Base-by-base conservation (phyloP, 2,329 filamentous ascomycete genomes). In the Beauveria brongniartii region DNA sequence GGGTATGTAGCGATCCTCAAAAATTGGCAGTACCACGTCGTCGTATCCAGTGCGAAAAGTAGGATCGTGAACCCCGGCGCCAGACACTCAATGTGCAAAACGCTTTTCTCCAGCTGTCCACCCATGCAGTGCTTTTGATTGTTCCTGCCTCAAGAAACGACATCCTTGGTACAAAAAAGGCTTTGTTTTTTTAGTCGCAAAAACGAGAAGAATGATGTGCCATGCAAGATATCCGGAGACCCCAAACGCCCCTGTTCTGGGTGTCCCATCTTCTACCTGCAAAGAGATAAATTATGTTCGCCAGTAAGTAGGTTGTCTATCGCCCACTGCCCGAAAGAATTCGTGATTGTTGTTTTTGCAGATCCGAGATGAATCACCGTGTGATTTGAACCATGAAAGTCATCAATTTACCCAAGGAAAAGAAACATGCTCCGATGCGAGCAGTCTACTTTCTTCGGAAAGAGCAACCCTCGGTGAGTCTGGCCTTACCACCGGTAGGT, bases 401-500 rank as follows among this genome's bases (percentile, higher is more conserved):
- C 78, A 75, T 78, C 72, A 60, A 77, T 69, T 59, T 75, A 78
- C 73, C 74, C 74, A 74, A 75, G 71, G 70, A 79, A 76, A 74
- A 75, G 74, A 75, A 79, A 77, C 71, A 53, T 74, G 74, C 77
- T 72, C 66, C 69, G 69, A 71, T 48, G 50, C 51, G 58, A 68
- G 69, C 74, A 79, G 75, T 91, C 82, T 97, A 99, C 93, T 99
- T 99, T 85, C 92, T 92, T 84, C 94, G 89, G 91, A 99, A 99
- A 78, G 94, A 97, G 91, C 94, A 99, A 79, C 94, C 94, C 89
- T 99, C 94, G 69, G 94, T 99, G 76, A 99, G 85, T 79, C 94
- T 87, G 77, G 94, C 94, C 87, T 99, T 99, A 76, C 94, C 94
- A 87, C 94, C 94, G 72, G 94, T 99, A 70, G 94, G 94, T 81